Evolutionary conservation across 306 rosid genomes (phyloP).

Genomic region (Betula pendula): DNA sequence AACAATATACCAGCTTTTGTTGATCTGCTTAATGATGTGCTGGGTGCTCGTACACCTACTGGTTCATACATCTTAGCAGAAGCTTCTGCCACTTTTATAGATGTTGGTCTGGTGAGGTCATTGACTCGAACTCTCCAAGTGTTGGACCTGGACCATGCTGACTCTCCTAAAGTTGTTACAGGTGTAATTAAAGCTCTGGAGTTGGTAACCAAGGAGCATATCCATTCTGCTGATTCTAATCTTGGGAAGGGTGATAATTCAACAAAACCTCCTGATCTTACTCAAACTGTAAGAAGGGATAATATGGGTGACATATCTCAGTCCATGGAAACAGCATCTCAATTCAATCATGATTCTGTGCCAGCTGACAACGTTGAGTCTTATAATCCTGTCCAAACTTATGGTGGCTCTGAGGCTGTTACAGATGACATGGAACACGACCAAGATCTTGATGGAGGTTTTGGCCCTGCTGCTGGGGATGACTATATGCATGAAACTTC

Average conservation of each 20-base stretch:
- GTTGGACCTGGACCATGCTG: conserved; percentile 86
- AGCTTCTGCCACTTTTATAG: conserved; percentile 86
- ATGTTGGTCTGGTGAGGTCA: conserved; percentile 76
- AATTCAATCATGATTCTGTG: conserved; percentile 52
- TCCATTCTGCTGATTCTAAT: conserved; percentile 65
- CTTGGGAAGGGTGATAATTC: conserved; percentile 64
- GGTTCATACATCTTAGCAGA: conserved; percentile 81
- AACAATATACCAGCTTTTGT: conserved; percentile 70
- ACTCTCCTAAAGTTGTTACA: conserved; percentile 86
- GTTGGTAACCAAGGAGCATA: conserved; percentile 84
- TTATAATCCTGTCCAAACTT: conserved; percentile 56
- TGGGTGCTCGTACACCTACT: conserved; percentile 87
- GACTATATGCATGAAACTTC: conserved; percentile 87
- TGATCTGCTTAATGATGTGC: conserved; percentile 84
- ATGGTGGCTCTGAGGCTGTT: conserved; percentile 89
- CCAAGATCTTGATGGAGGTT: conserved; percentile 80
- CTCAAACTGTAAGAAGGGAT: conserved; percentile 54
- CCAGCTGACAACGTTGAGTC: conserved; percentile 62
- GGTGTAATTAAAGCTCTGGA: conserved; percentile 87
- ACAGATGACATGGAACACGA: conserved; percentile 98
- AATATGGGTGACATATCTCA: conserved; percentile 55
- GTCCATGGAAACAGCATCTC: conserved; percentile 67
- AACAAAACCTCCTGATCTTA: conserved; percentile 58
- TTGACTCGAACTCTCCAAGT: conserved; percentile 69
- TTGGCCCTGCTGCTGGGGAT: conserved; percentile 65